Evolutionary conservation across 768 basidiomycete species (phyloP).

Genomic region (Megacollybia marginata): DNA sequence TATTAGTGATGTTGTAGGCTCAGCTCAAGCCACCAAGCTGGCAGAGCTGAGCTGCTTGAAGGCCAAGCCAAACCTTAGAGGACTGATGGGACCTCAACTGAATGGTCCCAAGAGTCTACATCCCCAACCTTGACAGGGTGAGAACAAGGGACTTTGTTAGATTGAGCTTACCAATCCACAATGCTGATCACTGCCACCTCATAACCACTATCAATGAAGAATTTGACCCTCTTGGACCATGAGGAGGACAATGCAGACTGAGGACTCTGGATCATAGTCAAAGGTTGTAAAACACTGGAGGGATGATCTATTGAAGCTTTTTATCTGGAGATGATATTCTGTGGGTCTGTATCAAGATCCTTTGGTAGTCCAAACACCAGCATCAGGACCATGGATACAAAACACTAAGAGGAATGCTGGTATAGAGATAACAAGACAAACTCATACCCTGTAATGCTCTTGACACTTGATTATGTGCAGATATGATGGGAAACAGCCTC

Average conservation of each 20-base stretch:
- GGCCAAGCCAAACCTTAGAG: neutral
- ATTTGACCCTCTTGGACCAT: neutral
- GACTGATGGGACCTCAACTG: neutral
- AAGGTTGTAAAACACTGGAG: neutral
- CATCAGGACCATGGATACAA: neutral
- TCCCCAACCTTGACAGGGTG: neutral
- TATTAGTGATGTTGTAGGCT: too few relatives aligned
- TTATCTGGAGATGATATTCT: neutral
- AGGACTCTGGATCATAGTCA: neutral
- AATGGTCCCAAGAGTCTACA: neutral
- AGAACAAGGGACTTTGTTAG: neutral
- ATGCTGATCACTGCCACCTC: neutral
- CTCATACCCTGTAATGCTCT: neutral
- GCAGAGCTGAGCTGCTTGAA: too few relatives aligned
- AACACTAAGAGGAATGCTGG: neutral
- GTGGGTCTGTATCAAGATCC: conserved; percentile 11
- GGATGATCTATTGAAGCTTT: neutral
- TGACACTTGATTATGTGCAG: neutral
- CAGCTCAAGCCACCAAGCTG: too few relatives aligned
- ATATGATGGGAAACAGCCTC: conserved; percentile 1
- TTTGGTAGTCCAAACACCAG: conserved; percentile 1
- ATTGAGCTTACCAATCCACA: neutral
- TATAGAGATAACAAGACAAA: neutral
- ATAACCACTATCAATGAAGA: neutral
- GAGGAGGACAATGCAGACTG: neutral